Base-by-base conservation (phyloP, 805 yeast species). In the Candida awuae region DNA sequence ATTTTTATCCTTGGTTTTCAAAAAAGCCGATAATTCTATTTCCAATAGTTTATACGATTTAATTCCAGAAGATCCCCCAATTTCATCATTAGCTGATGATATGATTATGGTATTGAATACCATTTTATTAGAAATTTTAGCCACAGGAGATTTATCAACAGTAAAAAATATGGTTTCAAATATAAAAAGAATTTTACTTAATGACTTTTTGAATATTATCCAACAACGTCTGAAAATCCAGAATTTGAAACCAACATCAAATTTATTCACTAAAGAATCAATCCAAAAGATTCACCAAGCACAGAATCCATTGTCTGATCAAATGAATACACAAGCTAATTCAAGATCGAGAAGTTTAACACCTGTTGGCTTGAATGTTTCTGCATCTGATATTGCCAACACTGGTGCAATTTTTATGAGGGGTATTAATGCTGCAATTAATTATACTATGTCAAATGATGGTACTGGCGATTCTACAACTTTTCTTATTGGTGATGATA, bases 11-110 rank as follows among this genome's bases (percentile, higher is more conserved):
- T 17, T 38, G 14, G 41, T 50, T 2, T 47, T 53, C 6, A 50
- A 52, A 37, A 45, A 54, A 4, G 29, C 47, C 10, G 40, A 31
- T 2, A 36, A 44, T 14, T 38, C 55, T 3, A 44, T 30, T 29
- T 47, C 33, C 10, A 47, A 50, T 14, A 46, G 56, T 3, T 37
- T 54, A 17, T 37, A 43, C 12, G 46, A 56, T 3, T 32, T 55
- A 4, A 54, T 65, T 25, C 75, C 79, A 2, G 77, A 73, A 29
- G 77, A 71, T 22, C 66, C 79, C 5, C 90, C 88, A 2, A 74
- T 82, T 4, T 76, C 94, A 0, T 85, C 97, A 0, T 78, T 85
- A 17, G 76, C 88, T 18, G 98, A 92, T 51, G 98, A 92, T 55
- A 63, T 84, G 25, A 72, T 85, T 20, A 67, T 86, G 49, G 75